Evolutionary conservation across 2,329 filamentous ascomycete species (phyloP).

Genomic region (Aspergillus sp.): DNA sequence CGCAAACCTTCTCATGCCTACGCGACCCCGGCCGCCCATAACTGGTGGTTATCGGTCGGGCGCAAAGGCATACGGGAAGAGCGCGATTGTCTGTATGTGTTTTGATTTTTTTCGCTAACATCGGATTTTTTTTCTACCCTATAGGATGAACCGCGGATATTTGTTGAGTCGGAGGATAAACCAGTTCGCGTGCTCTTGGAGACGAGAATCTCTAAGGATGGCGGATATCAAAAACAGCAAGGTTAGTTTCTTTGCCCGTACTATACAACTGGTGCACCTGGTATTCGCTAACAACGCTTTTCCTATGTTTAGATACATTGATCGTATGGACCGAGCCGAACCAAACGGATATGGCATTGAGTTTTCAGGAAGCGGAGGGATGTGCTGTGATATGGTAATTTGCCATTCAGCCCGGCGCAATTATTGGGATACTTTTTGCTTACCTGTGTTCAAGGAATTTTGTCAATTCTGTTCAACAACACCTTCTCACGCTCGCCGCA

Average conservation of each 20-base stretch:
- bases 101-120: constrained; percentile 14
- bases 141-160: constrained; percentile 80
- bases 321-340: constrained; percentile 97
- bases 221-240: constrained; percentile 98
- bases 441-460: constrained; percentile 69
- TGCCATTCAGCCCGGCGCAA: background rate
- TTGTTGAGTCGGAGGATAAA: constrained; percentile 91
- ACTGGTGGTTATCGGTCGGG: constrained; percentile 11
- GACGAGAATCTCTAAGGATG: constrained; percentile 86
- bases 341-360: constrained; percentile 93
- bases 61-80: constrained; percentile 19
- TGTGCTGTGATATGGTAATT: constrained; percentile 85
- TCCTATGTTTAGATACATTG: constrained; percentile 70
- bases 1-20: background rate
- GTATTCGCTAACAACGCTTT: constrained; percentile 23
- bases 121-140: background rate
- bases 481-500: constrained; percentile 61
- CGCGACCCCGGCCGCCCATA: constrained; percentile 15
- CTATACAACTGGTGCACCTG: background rate
- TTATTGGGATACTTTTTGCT: constrained; percentile 17
- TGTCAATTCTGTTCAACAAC: constrained; percentile 79
- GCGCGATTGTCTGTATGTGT: constrained; percentile 12
- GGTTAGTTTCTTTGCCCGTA: constrained; percentile 50
- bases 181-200: constrained; percentile 80
- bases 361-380: constrained; percentile 95